Base-by-base conservation (phyloP, 495 filamentous ascomycete genomes). In the Aspergillus homomorphus region DNA sequence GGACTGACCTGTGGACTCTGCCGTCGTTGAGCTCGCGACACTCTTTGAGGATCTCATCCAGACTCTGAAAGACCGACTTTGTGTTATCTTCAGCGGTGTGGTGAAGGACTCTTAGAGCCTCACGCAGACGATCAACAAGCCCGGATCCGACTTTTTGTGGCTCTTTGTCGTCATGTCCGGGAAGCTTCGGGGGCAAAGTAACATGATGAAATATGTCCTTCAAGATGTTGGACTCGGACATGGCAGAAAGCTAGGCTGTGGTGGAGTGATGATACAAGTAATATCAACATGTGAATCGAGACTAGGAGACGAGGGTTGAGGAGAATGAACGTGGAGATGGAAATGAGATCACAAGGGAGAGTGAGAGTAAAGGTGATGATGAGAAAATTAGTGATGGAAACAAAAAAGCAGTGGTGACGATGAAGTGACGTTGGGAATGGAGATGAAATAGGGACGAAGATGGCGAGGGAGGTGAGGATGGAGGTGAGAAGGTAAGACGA, bases 111-210 rank as follows among this genome's bases (percentile, higher is more conserved):
- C 65, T 48, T 26, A 60, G 62, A 15, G 79, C 73, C 30, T 43
- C 22, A n/a, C 74, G 56, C 12, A 82, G 45, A 8, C 74, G 73
- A 19, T 18, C 58, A 3, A 74, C 28, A 7, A 84, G 56, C 8
- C 60, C 55, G 2, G 54, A 21, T 10, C 80, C 74, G n/a, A 83
- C 54, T 0, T 65, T 49, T 16, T 72, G 50, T 3, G 76, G 48
- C 18, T 15, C 19, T 4, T 38, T 45, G 55, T 83, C 81, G 20
- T 73, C 71, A 3, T 57, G 42, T 18, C 73, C 73, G 0, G 82
- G 80, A 1, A 84, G 64, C 45, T 71, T 61, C 7, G 73, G 70
- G n/a, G 80, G 79, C 7, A 82, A 66, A 0, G 71, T 75, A 3
- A 83, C 52, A 57, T 83, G 80, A 52, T 80, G n/a, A 45, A 10